Evolutionary conservation across 352 stramenopile species (phyloP).

Genomic region (Pythium brachiatum): DNA sequence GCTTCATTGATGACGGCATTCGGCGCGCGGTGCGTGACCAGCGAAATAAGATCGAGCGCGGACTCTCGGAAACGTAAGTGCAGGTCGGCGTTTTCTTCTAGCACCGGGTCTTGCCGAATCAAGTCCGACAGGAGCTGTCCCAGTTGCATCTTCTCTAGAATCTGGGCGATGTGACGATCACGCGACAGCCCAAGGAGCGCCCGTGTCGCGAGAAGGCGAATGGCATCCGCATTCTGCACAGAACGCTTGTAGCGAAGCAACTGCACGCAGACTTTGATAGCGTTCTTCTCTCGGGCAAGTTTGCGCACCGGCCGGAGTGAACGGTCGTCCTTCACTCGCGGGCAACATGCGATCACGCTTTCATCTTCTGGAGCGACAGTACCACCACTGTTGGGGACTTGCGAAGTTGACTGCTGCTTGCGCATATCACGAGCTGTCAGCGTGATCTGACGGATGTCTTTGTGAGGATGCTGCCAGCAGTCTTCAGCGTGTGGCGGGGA

Average conservation of each 20-base stretch:
- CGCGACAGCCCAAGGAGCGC: conserved; percentile 79
- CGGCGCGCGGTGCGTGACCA: conserved; percentile 78
- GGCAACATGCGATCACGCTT: conserved; percentile 43
- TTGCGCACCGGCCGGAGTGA: conserved; percentile 66
- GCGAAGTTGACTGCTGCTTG: conserved; percentile 20
- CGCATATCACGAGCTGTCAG: conserved; percentile 71
- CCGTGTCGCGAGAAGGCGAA: conserved; percentile 80
- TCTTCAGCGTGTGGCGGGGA: conserved; percentile 72
- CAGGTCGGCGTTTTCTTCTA: conserved; percentile 84
- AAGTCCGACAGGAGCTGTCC: conserved; percentile 84
- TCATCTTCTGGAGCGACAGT: conserved; percentile 18
- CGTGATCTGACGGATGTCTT: conserved; percentile 80
- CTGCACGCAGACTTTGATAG: conserved; percentile 86
- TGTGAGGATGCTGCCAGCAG: conserved; percentile 83
- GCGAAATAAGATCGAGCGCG: conserved; percentile 86
- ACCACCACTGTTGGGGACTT: not conserved
- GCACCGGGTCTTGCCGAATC: conserved; percentile 78
- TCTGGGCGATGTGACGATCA: conserved; percentile 86
- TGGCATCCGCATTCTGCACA: conserved; percentile 82
- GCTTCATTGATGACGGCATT: conserved; percentile 86
- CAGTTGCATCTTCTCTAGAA: conserved; percentile 90
- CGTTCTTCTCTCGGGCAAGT: conserved; percentile 73
- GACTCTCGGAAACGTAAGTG: conserved; percentile 86
- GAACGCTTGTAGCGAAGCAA: conserved; percentile 86
- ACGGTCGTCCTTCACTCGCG: conserved; percentile 62